Evolutionary conservation across 495 filamentous ascomycete species (phyloP), one percentile per base, ranked within the genome.

Genomic region (Hypoxylon trugodes): DNA sequence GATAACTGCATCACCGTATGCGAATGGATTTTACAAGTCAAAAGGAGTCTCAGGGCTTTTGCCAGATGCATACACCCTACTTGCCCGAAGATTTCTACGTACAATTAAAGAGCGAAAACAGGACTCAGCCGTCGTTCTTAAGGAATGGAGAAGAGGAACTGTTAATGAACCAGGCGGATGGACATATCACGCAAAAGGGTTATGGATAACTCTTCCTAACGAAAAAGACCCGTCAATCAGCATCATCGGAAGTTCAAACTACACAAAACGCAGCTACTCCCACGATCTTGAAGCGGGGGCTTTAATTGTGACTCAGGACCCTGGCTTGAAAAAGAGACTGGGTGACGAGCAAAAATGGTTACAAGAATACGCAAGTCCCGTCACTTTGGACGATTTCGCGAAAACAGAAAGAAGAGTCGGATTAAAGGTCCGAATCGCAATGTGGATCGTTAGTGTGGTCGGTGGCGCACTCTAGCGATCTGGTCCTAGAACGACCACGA

Each of bases 141-240:
- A 88, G 51, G 95, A 99, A 76, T 99, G 96, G 96, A 83, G 87
- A 35, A 85, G 84, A 35, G 95, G 94, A 4, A 90, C 87, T 0
- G 89, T 96, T 19, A 87, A 87, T 21, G 84, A 92, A 67, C 86
- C 87, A 0, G 89, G 80, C 13, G 96, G 91, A 1, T 99, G 95
- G 95, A 96, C 93, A 0, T 99, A 99, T 71, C 95, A 99, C 69
- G 95, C 95, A 43, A 99, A 99, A 76, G 95, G 95, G 0, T 79
- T 98, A 1, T 98, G 95, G 95, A 82, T 97, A 18, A 92, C 91
- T 0, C 74, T 97, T 9, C 87, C 87, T 0, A 70, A 75, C 7
- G 73, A 78, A 43, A 68, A 78, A 16, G 74, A 79, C 12, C 92
- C 94, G 2, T 89, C 89, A 46, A 82, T 97, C 19, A 93, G 86